A percentile compares a stretch with the other conserved stretches of the same genome.
Conservation (phyloP, 768 basidiomycete genomes). For the Russula ochroleuca region DNA sequence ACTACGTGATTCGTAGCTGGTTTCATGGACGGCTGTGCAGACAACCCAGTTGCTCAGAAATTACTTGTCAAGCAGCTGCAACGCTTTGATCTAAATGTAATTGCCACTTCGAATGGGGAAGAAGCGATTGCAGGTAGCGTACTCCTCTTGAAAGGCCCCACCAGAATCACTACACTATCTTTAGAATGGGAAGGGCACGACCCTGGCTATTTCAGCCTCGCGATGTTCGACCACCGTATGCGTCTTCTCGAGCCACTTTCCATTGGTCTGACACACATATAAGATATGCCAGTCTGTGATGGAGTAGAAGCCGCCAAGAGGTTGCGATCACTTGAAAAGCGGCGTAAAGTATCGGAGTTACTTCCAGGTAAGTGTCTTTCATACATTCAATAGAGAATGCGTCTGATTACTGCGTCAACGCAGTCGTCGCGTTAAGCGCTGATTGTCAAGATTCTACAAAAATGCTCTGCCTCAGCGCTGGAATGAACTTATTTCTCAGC, state of each 20-base stretch:
- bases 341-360: constrained; percentile 45
- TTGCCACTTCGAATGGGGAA: constrained; percentile 61
- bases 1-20: background rate
- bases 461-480: constrained; percentile 68
- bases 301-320: constrained; percentile 72
- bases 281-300: constrained; percentile 77
- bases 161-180: constrained; percentile 5
- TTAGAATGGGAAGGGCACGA: constrained; percentile 65
- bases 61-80: constrained; percentile 64
- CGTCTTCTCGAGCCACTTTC: background rate
- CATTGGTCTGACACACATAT: background rate
- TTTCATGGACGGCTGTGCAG: constrained; percentile 35
- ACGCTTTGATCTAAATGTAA: constrained; percentile 54
- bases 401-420: background rate
- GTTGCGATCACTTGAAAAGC: constrained; percentile 53
- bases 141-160: background rate
- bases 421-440: constrained; percentile 69
- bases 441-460: constrained; percentile 77
- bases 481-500: constrained; percentile 73
- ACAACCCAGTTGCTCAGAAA: constrained; percentile 67
- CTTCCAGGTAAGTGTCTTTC: constrained; percentile 50
- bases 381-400: background rate
- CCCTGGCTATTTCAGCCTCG: constrained; percentile 64
- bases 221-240: constrained; percentile 70
- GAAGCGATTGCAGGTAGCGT: constrained; percentile 55